Base-by-base conservation (phyloP, 805 yeast species). In the Myxozyma geophila region DNA sequence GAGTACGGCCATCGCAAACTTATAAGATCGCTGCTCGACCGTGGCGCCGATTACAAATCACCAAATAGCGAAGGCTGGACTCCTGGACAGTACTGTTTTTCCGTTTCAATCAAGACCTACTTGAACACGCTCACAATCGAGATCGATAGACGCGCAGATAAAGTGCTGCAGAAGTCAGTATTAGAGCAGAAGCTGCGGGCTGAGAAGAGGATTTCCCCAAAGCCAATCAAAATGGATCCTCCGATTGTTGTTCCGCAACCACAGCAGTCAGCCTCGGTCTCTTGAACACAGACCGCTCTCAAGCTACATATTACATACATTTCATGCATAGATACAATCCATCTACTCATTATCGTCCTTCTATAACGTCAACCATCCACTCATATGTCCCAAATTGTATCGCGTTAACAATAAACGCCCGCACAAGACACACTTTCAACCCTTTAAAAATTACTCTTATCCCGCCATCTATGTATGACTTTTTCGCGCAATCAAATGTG, bases 1-100 rank as follows among this genome's bases (percentile, higher is more conserved):
- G 87, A 88, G 60, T 84, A 81, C 70, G 93, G 92, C 6, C 83
- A 84, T 64, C 70, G 83, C 15, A 82, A 82, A 54, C 85, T 89
- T 52, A 75, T 85, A 65, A 80, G 82, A 58, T 72, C 87, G 40
- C 75, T 89, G 50, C 74, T 87, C 0, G 78, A 77, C 17, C 78
- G 83, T 37, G 79, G 81, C 21, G 83, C 85, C 1, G 82, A 85
- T 63, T 81, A 80, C 44, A 75, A 78, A 23, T 70, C 80, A 23
- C 73, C 77, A 41, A 90, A 90, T 73, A 73, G 75, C 13, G 80
- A 80, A n/a, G 88, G 89, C 2, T 86, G 91, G 85, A 79, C 77
- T 23, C 89, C 92, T 0, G 75, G 80, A 12, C 90, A 88, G 70
- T 81, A 85, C 33, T 83, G 87, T 2, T 77, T 80, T 49, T 82